Conservation (phyloP, 257 asterid species). For the Scutellaria barbata region DNA sequence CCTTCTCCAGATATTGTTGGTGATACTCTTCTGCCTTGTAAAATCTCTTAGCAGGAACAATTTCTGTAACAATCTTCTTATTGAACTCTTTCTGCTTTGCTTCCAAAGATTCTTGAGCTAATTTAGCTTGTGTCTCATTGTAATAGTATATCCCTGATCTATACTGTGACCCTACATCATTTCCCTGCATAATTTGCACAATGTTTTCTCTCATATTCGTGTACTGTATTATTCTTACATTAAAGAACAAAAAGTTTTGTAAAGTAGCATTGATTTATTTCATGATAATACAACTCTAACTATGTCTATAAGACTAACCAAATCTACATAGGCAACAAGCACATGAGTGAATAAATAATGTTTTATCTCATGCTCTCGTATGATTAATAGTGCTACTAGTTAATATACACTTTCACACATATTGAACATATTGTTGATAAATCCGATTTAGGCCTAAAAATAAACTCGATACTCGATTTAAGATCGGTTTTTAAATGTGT, state of each 20-base stretch:
- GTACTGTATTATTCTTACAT: background rate
- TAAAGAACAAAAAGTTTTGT: background rate
- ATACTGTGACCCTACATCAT: conserved; percentile 77
- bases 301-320: no score
- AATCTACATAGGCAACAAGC: no score
- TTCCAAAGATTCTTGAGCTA: conserved; percentile 68
- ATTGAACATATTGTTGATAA: no score
- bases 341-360: no score
- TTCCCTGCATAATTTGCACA: conserved; percentile 45
- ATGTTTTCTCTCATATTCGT: background rate
- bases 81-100: conserved; percentile 56
- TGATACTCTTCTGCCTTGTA: conserved; percentile 87
- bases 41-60: conserved; percentile 72
- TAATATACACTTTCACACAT: no score
- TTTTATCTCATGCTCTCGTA: no score
- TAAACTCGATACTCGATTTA: no score
- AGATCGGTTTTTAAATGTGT: no score
- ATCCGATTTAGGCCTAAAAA: no score
- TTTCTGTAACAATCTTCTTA: conserved; percentile 63
- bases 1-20: conserved; percentile 87
- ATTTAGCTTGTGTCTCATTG: conserved; percentile 55
- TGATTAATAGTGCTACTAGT: no score
- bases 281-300: no score
- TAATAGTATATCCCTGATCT: conserved; percentile 80
- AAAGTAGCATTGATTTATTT: no score